These are phyloP conservation scores for Aureobasidium sp. DNA, from an alignment of 2,329 filamentous ascomycete genomes.

Conservation along the genomic window DNA sequence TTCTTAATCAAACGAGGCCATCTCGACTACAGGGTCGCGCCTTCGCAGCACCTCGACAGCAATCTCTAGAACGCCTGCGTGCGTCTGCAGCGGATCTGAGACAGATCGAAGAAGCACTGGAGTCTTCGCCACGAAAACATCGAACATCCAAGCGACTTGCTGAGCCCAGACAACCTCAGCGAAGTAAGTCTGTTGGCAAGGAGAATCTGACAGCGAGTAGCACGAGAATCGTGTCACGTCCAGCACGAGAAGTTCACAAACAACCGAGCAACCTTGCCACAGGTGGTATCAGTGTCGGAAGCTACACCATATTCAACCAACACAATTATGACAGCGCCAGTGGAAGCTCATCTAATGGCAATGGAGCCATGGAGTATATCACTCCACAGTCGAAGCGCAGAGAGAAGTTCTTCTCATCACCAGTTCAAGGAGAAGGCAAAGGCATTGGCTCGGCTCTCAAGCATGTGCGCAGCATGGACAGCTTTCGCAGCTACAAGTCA, in stretches of 20 bases:
- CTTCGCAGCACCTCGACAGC: conserved; percentile 46
- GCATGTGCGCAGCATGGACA: conserved; percentile 15
- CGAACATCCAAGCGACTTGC: background rate
- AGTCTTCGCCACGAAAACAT: conserved; percentile 40
- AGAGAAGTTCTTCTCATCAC: conserved; percentile 19
- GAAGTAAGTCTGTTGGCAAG: conserved; percentile 3
- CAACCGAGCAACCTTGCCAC: conserved; percentile 16
- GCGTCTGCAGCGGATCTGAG: conserved; percentile 36
- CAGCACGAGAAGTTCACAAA: conserved; percentile 13
- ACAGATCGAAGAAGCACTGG: conserved; percentile 35
- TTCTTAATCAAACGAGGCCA: conserved; percentile 28
- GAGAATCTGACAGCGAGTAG: conserved; percentile 1
- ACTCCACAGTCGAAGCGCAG: conserved; percentile 25
- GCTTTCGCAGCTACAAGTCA: conserved; percentile 10
- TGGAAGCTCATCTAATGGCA: conserved; percentile 12
- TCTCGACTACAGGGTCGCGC: conserved; percentile 45
- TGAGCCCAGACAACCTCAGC: conserved; percentile 9
- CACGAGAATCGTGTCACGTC: conserved; percentile 19
- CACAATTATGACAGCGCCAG: conserved; percentile 15
- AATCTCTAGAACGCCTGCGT: conserved; percentile 43
- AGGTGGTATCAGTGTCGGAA: conserved; percentile 18
- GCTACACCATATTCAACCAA: conserved; percentile 18
- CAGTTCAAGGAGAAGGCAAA: background rate
- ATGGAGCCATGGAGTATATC: conserved; percentile 19
- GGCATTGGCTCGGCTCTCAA: conserved; percentile 4